Percentiles rank a stretch among this genome's conserved stretches.
phyloP scores from a whole-genome alignment of 306 rosid genomes.

The Cucurbita pepo region DNA sequence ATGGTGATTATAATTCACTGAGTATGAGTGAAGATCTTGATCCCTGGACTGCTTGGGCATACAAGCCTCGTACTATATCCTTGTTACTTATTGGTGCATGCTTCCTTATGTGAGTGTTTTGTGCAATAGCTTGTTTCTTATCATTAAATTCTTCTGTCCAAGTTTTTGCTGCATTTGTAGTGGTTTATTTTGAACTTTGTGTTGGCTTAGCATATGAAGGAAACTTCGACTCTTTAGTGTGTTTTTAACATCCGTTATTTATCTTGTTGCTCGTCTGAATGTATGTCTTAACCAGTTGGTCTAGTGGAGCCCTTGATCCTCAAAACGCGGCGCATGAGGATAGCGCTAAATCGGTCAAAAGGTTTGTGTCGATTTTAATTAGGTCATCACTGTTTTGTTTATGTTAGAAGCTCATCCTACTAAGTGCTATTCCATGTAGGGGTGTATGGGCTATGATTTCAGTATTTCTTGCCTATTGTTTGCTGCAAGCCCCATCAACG shows the following conservation, averaged over 20 bases:
- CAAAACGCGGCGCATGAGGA: slow-evolving; percentile 70
- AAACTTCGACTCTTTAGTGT: not conserved
- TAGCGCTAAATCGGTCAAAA: slow-evolving; percentile 76
- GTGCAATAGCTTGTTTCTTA: slow-evolving; percentile 6
- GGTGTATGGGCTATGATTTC: slow-evolving; percentile 97
- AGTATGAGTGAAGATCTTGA: slow-evolving; percentile 56
- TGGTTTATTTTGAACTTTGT: not conserved
- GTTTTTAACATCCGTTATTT: not conserved
- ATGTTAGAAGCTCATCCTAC: not conserved
- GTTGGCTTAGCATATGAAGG: not conserved
- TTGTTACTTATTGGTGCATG: slow-evolving; percentile 87
- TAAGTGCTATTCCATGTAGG: slow-evolving; percentile 33
- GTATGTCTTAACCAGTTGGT: slow-evolving; percentile 45
- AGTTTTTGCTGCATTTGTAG: not conserved
- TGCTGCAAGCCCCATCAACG: slow-evolving; percentile 98
- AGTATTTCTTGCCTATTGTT: slow-evolving; percentile 94
- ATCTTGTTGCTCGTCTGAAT: not conserved
- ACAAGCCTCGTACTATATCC: slow-evolving; percentile 91
- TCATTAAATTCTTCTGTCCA: not conserved
- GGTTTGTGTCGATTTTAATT: slow-evolving; percentile 22
- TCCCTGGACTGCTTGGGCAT: slow-evolving; percentile 99
- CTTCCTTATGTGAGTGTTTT: slow-evolving; percentile 80
- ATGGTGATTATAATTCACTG: slow-evolving; percentile 40
- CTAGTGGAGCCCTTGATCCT: slow-evolving; percentile 88
- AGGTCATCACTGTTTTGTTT: slow-evolving; percentile 1